phyloP scores from a whole-genome alignment of 257 asterid species.

The Vinca minor region DNA sequence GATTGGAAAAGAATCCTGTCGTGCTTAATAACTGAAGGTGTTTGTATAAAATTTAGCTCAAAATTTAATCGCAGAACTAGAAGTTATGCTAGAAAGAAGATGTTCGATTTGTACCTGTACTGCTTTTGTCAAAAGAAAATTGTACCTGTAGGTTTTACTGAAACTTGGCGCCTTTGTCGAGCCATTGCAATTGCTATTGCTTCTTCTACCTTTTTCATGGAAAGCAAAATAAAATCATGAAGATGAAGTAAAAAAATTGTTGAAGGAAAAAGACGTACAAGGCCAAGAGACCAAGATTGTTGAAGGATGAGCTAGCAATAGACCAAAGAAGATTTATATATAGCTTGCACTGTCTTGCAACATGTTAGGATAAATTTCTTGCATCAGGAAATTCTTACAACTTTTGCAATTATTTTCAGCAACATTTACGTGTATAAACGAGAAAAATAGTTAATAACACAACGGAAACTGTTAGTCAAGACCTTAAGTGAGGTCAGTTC shows the following conservation, averaged over 20 bases:
- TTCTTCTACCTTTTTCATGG: constrained; percentile 62
- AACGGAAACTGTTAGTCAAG: background rate
- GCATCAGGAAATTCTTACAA: no score
- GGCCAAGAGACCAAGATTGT: no score
- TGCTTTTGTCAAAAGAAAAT: no score
- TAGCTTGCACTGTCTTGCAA: no score
- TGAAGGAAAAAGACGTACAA: no score
- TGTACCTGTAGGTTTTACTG: constrained; percentile 42
- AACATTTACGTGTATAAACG: background rate
- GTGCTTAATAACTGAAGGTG: background rate
- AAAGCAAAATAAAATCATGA: constrained; percentile 8
- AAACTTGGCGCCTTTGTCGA: constrained; percentile 51
- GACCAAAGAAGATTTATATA: no score
- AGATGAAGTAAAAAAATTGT: constrained; percentile 6
- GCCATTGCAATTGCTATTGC: constrained; percentile 85
- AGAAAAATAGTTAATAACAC: background rate
- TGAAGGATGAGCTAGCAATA: no score
- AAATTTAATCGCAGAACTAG: background rate
- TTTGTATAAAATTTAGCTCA: background rate
- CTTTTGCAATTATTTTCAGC: background rate
- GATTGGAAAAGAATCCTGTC: no score
- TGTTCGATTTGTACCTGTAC: background rate
- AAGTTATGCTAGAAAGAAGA: background rate
- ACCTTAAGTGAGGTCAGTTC: constrained; percentile 82
- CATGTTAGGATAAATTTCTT: no score